Conservation (phyloP, 495 filamentous ascomycete species). For the Neurospora tetraspora region DNA sequence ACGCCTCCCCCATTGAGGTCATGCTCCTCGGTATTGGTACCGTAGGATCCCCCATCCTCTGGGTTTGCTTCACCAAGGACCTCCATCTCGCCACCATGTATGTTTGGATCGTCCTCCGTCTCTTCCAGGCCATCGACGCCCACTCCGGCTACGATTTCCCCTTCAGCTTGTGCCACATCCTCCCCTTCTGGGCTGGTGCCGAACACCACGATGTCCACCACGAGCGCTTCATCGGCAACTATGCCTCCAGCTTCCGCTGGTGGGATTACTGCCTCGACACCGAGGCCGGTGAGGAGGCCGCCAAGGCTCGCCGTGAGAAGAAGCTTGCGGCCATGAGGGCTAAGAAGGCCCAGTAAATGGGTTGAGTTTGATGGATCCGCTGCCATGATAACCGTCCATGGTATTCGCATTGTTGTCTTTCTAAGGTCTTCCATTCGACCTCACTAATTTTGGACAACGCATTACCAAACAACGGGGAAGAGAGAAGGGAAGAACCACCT, state of each 20-base stretch:
- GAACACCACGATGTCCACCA: slow-evolving; percentile 95
- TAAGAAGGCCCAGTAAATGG: slow-evolving; percentile 54
- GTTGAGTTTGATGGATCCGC: background rate
- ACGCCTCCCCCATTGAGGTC: slow-evolving; percentile 94
- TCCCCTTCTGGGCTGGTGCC: slow-evolving; percentile 97
- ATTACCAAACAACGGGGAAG: background rate
- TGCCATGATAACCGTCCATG: background rate
- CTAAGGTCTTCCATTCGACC: background rate
- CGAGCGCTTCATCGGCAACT: slow-evolving; percentile 96
- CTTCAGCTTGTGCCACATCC: slow-evolving; percentile 87
- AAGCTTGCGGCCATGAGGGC: slow-evolving; percentile 51
- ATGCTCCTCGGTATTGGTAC: slow-evolving; percentile 95
- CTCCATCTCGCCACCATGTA: slow-evolving; percentile 97
- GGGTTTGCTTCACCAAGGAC: slow-evolving; percentile 73
- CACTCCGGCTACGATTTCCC: slow-evolving; percentile 98
- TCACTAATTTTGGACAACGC: background rate
- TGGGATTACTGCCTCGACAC: slow-evolving; percentile 95
- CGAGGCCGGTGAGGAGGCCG: slow-evolving; percentile 79
- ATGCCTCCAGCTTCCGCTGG: slow-evolving; percentile 96
- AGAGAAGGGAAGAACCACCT: background rate
- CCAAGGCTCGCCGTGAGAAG: slow-evolving; percentile 71
- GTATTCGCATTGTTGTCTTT: background rate
- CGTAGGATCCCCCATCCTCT: slow-evolving; percentile 72
- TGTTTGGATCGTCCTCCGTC: slow-evolving; percentile 82
- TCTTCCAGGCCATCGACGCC: slow-evolving; percentile 97